phyloP scores from a whole-genome alignment of 2,329 filamentous ascomycete species.

The Phyllosticta citribraziliensis region DNA sequence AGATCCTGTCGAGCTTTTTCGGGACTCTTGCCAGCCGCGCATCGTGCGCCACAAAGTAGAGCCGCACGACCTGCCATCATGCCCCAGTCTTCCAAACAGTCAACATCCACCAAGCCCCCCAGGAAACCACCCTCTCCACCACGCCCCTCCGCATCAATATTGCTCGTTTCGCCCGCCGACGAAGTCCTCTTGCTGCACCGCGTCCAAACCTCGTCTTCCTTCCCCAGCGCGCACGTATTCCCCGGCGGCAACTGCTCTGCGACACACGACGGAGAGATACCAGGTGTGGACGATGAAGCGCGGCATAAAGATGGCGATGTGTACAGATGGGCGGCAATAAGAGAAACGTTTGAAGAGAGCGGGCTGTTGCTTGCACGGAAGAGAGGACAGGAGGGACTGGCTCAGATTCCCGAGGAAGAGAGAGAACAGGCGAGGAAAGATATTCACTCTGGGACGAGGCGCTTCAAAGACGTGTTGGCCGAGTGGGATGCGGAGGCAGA shows the following conservation, averaged over 20 bases:
- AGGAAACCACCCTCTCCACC: neutral
- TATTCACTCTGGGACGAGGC: constrained; percentile 57
- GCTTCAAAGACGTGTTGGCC: constrained; percentile 57
- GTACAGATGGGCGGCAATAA: constrained; percentile 74
- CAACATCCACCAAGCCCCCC: neutral
- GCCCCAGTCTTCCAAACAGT: neutral
- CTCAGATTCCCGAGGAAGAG: constrained; percentile 47
- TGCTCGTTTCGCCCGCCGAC: constrained; percentile 78
- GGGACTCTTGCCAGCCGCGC: neutral
- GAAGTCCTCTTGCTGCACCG: constrained; percentile 82
- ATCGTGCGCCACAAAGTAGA: neutral
- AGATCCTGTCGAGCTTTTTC: neutral
- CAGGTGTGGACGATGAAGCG: constrained; percentile 28
- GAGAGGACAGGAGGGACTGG: constrained; percentile 17
- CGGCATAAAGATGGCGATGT: constrained; percentile 61
- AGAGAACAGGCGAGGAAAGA: constrained; percentile 55
- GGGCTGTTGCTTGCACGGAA: constrained; percentile 68
- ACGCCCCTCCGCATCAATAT: constrained; percentile 46
- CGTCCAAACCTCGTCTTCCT: constrained; percentile 71
- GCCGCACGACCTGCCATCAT: neutral
- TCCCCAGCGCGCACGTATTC: constrained; percentile 89
- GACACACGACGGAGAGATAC: constrained; percentile 60
- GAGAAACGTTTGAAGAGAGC: constrained; percentile 92
- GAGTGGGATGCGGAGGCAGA: constrained; percentile 53
- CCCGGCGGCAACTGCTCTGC: constrained; percentile 77